Evolutionary conservation across 2,329 filamentous ascomycete genomes (phyloP), one percentile per base, ranked within the genome.

Genomic region (Plenodomus biglobosus): DNA sequence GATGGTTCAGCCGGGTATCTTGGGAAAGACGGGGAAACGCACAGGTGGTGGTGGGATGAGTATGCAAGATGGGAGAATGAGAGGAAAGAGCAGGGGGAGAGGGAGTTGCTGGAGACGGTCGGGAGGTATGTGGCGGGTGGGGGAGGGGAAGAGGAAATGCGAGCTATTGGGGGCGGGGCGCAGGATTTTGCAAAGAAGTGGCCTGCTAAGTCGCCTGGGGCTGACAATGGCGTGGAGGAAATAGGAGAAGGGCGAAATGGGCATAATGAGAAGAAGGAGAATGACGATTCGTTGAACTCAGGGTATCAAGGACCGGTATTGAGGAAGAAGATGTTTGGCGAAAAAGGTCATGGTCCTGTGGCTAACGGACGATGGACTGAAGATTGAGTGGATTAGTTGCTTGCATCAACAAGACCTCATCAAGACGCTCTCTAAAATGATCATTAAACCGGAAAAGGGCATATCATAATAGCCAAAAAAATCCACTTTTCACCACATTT

Each of bases 31-130:
- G 77, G 78, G 1, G 73, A 70, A 38, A 80, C 78, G 38, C 78
- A 82, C 65, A 56, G 49, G 20, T 80, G 78, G 78, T 82, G 79
- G 79, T 81, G 78, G 78, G 60, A 72, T 15, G 66, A 73, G 37
- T 80, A 71, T 49, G 68, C 62, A 8, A 58, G 60, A 1, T 80
- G 78, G 78, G 59, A 64, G 15, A 27, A 44, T 4, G 64, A 67
- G 43, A 64, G 67, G 39, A 46, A 56, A 30, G 34, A 13, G 10
- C 46, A 56, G 34, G 60, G 58, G 0, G 63, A 64, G 21, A 44
- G 40, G 1, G 57, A 63, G 3, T 34, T 65, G 30, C 7, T 70
- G 18, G 38, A 37, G 0, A 50, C 44, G 3, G 60, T 65, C 21
- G 48, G 48, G 3, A 55, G 50, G 40, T 67, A 63, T 52, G 63